phyloP scores from a whole-genome alignment of 495 filamentous ascomycete genomes.

The Annulohypoxylon moriforme region DNA sequence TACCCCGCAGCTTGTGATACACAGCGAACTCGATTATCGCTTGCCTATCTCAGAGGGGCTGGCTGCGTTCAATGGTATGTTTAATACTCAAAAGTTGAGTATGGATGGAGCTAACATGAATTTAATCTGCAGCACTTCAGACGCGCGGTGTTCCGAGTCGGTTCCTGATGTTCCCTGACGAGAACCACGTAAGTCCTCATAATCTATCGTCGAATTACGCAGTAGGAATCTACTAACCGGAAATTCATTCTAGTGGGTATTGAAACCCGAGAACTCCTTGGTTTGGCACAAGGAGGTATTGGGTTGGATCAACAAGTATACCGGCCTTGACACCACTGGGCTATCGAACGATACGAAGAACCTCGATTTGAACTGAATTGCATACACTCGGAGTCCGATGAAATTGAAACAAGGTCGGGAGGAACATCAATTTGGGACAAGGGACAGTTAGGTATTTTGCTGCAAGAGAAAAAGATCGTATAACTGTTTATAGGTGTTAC shows the following conservation, averaged over 20 bases:
- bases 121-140: constrained; percentile 69
- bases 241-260: constrained; percentile 75
- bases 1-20: constrained; percentile 89
- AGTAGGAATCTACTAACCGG: constrained; percentile 21
- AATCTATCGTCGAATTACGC: not conserved
- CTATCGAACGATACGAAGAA: constrained; percentile 29
- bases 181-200: constrained; percentile 65
- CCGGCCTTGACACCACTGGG: constrained; percentile 61
- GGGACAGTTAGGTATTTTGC: not conserved
- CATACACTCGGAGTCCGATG: not conserved
- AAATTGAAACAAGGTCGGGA: not conserved
- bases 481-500: not conserved
- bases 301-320: constrained; percentile 88
- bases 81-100: not conserved
- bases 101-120: constrained; percentile 2
- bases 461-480: not conserved
- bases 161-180: constrained; percentile 86
- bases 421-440: not conserved
- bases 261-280: constrained; percentile 90
- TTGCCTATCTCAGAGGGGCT: constrained; percentile 86
- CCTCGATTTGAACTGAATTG: constrained; percentile 19
- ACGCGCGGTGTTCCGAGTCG: constrained; percentile 74
- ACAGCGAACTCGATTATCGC: constrained; percentile 92
- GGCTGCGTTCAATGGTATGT: constrained; percentile 76
- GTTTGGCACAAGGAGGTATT: constrained; percentile 92